Evolutionary conservation across 139 green algal genomes (phyloP).

Genomic region (Chlamydomonas sphaeroides): DNA sequence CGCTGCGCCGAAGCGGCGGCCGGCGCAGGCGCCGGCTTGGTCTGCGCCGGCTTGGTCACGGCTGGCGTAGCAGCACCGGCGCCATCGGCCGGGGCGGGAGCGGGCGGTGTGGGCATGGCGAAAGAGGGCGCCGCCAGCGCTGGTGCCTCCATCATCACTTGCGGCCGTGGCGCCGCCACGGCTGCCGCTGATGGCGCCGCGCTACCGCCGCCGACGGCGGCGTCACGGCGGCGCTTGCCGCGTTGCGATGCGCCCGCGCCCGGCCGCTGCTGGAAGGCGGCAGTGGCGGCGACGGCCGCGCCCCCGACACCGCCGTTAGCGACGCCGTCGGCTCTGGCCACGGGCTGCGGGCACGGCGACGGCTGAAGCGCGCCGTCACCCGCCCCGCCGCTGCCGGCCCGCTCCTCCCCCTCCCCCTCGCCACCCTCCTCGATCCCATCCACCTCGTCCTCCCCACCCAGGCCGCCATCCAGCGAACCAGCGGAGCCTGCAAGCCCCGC

Average conservation of each 20-base stretch:
- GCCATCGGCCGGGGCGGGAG: neutral
- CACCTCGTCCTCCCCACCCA: neutral
- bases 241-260: neutral
- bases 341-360: neutral
- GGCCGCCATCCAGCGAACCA: no score
- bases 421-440: no score
- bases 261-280: no score
- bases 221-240: no score
- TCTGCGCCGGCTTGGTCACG: neutral
- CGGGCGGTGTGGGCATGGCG: neutral
- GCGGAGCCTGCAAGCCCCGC: neutral
- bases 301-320: neutral
- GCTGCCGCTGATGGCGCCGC: neutral
- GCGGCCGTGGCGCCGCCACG: neutral
- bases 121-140: conserved; percentile 20
- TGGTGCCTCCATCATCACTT: conserved; percentile 10
- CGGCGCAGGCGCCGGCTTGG: no score
- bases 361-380: conserved; percentile 3
- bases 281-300: neutral
- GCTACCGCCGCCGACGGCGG: no score
- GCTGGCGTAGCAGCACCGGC: neutral
- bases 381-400: no score
- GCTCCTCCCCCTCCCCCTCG: no score
- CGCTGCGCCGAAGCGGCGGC: no score
- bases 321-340: neutral